Conservation (phyloP, 176 grass and related monocot species). For the maize (Zea mays) region DNA sequence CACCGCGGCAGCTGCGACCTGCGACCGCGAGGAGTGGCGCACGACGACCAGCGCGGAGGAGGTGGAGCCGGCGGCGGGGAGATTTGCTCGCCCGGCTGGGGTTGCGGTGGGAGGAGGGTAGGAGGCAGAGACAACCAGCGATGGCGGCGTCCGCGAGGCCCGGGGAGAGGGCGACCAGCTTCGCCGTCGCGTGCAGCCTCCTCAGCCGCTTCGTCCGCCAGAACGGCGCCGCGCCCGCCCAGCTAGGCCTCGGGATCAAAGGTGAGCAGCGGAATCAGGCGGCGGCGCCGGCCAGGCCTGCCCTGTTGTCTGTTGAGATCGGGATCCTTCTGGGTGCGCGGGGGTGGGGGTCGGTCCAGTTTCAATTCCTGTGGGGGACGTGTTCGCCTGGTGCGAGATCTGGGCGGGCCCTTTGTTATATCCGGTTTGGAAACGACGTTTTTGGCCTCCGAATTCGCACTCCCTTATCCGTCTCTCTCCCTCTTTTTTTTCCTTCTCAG, state of each 20-base stretch:
- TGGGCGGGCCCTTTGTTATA: background rate
- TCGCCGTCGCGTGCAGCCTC: constrained; percentile 81
- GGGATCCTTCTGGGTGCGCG: background rate
- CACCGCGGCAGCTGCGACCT: background rate
- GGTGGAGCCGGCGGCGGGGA: background rate
- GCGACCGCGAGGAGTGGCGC: background rate
- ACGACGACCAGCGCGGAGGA: background rate
- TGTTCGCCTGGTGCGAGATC: constrained; percentile 30
- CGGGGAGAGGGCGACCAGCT: constrained; percentile 74
- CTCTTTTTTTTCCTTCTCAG: constrained; percentile 6
- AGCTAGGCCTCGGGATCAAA: constrained; percentile 74
- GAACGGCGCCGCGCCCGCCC: constrained; percentile 67
- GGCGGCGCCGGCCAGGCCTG: background rate
- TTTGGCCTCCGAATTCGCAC: background rate
- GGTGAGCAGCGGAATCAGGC: constrained; percentile 33
- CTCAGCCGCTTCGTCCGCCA: constrained; percentile 86
- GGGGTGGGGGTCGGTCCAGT: background rate
- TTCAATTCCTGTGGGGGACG: background rate
- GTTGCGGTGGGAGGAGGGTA: background rate
- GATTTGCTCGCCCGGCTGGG: background rate
- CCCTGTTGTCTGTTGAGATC: background rate
- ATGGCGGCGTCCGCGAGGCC: constrained; percentile 59
- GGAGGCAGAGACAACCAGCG: background rate
- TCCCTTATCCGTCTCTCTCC: constrained; percentile 15
- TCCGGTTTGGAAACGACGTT: background rate